phyloP scores from a whole-genome alignment of 441 rosid species.

The Breynia disticha region DNA sequence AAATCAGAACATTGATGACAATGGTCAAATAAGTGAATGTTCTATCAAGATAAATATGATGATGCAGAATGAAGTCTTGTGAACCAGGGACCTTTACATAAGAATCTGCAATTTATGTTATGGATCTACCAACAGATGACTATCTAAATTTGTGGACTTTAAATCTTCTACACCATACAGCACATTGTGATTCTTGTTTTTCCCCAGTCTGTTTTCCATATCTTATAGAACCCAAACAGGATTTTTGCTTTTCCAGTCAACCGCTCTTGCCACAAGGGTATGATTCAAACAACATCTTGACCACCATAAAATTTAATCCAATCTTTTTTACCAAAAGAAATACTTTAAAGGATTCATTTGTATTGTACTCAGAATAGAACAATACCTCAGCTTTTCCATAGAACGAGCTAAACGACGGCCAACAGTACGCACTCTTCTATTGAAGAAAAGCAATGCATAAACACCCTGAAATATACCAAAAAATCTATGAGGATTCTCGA shows the following conservation, averaged over 20 bases:
- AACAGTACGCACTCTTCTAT: constrained; percentile 80
- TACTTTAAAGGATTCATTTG: background rate
- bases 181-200: too few species aligned
- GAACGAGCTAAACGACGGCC: constrained; percentile 86
- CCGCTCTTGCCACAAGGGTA: too few species aligned
- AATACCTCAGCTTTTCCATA: constrained; percentile 87
- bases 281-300: too few species aligned
- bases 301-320: too few species aligned
- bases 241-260: too few species aligned
- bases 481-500: constrained; percentile 16
- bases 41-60: too few species aligned
- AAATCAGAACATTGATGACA: background rate
- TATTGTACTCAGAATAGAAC: background rate
- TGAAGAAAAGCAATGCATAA: constrained; percentile 82
- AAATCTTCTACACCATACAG: too few species aligned
- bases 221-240: too few species aligned
- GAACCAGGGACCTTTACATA: background rate
- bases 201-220: too few species aligned
- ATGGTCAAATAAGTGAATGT: background rate
- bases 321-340: background rate
- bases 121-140: constrained; percentile 1
- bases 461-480: constrained; percentile 65
- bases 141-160: background rate
- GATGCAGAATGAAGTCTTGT: background rate
- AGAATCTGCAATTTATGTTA: background rate